Evolutionary conservation across 257 asterid species (phyloP).

Genomic region (Petunia secreta): DNA sequence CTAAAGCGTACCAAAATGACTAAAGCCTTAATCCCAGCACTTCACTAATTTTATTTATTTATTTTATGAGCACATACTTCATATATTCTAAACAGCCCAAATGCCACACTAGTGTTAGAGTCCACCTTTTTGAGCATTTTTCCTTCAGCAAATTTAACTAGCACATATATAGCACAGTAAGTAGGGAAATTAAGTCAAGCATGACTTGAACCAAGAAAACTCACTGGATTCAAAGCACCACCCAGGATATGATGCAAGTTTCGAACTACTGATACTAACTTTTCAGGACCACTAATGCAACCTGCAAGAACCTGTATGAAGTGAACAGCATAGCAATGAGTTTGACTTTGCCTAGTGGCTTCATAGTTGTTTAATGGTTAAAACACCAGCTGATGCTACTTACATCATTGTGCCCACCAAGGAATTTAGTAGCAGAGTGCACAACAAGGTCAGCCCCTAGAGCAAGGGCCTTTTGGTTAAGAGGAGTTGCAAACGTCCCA

Average conservation of each 20-base stretch:
- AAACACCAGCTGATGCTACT: constrained; percentile 22
- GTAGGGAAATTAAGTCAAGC: neutral
- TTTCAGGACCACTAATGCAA: constrained; percentile 82
- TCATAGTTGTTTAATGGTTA: neutral
- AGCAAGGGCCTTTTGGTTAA: constrained; percentile 92
- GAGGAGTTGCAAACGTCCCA: constrained; percentile 95
- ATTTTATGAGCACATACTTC: neutral
- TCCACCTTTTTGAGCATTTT: neutral
- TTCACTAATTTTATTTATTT: too few species aligned
- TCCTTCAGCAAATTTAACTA: neutral
- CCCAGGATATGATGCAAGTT: constrained; percentile 91
- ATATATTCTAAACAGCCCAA: neutral
- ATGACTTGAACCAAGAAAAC: constrained; percentile 38
- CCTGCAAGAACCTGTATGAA: constrained; percentile 81
- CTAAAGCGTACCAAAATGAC: constrained; percentile 6
- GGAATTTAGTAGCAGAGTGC: constrained; percentile 88
- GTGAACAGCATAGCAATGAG: neutral
- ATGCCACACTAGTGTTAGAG: neutral
- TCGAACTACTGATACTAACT: constrained; percentile 66
- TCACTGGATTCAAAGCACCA: constrained; percentile 90
- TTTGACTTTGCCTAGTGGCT: neutral
- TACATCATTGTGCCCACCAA: constrained; percentile 96
- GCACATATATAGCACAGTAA: neutral
- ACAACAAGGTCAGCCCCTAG: constrained; percentile 89
- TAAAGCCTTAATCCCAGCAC: neutral